phyloP scores from a whole-genome alignment of 768 basidiomycete species.

The Trametes punicea region DNA sequence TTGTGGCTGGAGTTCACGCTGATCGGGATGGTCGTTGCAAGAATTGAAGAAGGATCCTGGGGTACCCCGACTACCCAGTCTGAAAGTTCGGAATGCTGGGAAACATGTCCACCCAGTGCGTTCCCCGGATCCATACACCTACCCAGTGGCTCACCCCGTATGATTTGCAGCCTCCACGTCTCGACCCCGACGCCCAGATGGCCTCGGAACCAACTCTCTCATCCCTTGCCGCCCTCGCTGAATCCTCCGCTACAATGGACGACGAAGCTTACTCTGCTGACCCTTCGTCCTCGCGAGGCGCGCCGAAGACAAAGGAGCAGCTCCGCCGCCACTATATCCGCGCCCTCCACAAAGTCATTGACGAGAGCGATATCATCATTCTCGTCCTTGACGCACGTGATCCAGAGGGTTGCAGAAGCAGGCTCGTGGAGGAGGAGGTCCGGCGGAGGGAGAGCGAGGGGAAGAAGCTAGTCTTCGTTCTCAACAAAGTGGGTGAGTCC shows the following conservation, averaged over 20 bases:
- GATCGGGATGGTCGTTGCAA: slow-evolving; percentile 26
- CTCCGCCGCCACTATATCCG: slow-evolving; percentile 71
- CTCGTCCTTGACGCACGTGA: slow-evolving; percentile 92
- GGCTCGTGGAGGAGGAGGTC: slow-evolving; percentile 93
- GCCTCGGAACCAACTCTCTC: slow-evolving; percentile 70
- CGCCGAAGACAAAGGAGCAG: slow-evolving; percentile 62
- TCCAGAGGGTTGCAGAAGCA: slow-evolving; percentile 90
- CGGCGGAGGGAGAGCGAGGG: slow-evolving; percentile 79
- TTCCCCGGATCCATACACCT: background rate
- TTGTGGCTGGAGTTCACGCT: background rate
- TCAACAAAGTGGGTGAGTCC: slow-evolving; percentile 91
- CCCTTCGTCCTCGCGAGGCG: slow-evolving; percentile 30
- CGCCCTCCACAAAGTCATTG: slow-evolving; percentile 86
- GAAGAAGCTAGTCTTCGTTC: slow-evolving; percentile 87
- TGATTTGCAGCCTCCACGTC: slow-evolving; percentile 14
- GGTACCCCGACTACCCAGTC: slow-evolving; percentile 74
- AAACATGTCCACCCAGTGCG: slow-evolving; percentile 32
- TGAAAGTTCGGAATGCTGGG: slow-evolving; percentile 57
- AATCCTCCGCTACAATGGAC: slow-evolving; percentile 26
- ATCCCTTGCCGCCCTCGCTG: slow-evolving; percentile 52
- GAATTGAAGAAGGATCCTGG: slow-evolving; percentile 90
- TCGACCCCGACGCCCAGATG: slow-evolving; percentile 63
- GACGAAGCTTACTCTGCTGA: slow-evolving; percentile 26
- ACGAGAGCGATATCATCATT: slow-evolving; percentile 87
- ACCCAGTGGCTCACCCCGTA: background rate